phyloP scores from a whole-genome alignment of 805 yeast species.

The Cyberlindnera mrakii region DNA sequence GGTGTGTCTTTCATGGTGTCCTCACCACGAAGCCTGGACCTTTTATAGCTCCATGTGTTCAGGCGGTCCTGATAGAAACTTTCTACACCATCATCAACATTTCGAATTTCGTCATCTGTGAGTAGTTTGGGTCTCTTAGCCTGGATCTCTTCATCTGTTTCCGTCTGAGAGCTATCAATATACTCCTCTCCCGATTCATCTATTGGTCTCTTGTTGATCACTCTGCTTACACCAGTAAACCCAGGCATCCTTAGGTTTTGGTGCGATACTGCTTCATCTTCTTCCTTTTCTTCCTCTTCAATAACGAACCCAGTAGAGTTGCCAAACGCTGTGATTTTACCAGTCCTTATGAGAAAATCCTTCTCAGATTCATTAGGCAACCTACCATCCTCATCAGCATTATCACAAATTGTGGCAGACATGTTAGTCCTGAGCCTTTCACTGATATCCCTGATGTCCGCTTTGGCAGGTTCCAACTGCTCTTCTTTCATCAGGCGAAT shows the following conservation, averaged over 20 bases:
- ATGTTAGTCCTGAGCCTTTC: constrained; percentile 35
- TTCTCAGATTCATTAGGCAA: constrained; percentile 71
- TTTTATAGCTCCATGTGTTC: constrained; percentile 47
- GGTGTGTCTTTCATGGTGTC: constrained; percentile 16
- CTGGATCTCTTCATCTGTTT: constrained; percentile 14
- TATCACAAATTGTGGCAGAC: constrained; percentile 1
- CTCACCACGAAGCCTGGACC: constrained; percentile 38
- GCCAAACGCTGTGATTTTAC: constrained; percentile 92
- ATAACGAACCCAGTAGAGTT: constrained; percentile 48
- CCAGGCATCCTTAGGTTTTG: constrained; percentile 23
- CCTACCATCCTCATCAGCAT: constrained; percentile 17
- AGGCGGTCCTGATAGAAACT: constrained; percentile 53
- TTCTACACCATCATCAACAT: constrained; percentile 81
- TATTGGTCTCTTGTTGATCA: constrained; percentile 9
- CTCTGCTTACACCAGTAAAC: constrained; percentile 7
- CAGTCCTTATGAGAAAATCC: constrained; percentile 81
- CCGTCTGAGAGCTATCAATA: constrained; percentile 14
- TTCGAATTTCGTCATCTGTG: constrained; percentile 32
- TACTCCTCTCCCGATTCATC: constrained; percentile 12
- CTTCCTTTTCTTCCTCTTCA: constrained; percentile 29
- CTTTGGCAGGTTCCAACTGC: constrained; percentile 47
- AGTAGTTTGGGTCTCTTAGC: constrained; percentile 11
- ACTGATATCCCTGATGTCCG: constrained; percentile 60
- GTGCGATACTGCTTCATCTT: constrained; percentile 13
- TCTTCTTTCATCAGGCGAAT: constrained; percentile 41